Evolutionary conservation across 768 basidiomycete species (phyloP).

Genomic region (Trametes cinnabarina): DNA sequence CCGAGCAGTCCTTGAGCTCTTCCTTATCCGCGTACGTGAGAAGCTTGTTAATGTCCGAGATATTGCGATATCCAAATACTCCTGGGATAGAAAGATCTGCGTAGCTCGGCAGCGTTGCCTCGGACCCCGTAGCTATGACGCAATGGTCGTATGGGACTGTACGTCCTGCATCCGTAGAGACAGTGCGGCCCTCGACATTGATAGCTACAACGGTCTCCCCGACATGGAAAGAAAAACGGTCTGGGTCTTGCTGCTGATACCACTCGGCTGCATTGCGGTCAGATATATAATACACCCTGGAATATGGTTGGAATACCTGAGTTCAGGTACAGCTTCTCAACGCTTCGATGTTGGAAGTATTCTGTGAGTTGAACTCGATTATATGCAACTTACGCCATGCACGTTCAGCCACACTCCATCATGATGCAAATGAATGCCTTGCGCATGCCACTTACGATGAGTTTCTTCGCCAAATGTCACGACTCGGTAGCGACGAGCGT

Average conservation of each 20-base stretch:
- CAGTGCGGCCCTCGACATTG: conserved; percentile 39
- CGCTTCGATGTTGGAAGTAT: conserved; percentile 58
- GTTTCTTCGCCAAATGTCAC: conserved; percentile 60
- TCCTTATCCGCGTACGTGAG: conserved; percentile 53
- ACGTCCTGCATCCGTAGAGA: conserved; percentile 45
- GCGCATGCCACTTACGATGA: conserved; percentile 26
- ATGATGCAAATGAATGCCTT: neutral
- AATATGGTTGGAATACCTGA: conserved; percentile 29
- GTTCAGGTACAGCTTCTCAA: conserved; percentile 62
- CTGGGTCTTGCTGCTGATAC: conserved; percentile 58
- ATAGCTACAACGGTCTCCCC: conserved; percentile 47
- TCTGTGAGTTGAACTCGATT: conserved; percentile 58
- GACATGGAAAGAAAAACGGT: conserved; percentile 51
- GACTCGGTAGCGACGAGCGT: conserved; percentile 46
- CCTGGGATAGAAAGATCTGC: conserved; percentile 48
- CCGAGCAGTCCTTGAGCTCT: conserved; percentile 34
- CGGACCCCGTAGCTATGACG: conserved; percentile 68
- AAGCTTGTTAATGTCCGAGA: conserved; percentile 65
- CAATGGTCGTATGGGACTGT: conserved; percentile 57
- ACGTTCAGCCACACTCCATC: neutral
- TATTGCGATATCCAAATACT: conserved; percentile 70
- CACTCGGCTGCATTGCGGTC: conserved; percentile 39
- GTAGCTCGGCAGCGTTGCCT: conserved; percentile 60
- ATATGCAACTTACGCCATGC: conserved; percentile 43
- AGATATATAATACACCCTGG: neutral